Evolutionary conservation across 2,329 filamentous ascomycete genomes (phyloP), one percentile per base, ranked within the genome.

Genomic region (Biscogniauxia mediterranea): DNA sequence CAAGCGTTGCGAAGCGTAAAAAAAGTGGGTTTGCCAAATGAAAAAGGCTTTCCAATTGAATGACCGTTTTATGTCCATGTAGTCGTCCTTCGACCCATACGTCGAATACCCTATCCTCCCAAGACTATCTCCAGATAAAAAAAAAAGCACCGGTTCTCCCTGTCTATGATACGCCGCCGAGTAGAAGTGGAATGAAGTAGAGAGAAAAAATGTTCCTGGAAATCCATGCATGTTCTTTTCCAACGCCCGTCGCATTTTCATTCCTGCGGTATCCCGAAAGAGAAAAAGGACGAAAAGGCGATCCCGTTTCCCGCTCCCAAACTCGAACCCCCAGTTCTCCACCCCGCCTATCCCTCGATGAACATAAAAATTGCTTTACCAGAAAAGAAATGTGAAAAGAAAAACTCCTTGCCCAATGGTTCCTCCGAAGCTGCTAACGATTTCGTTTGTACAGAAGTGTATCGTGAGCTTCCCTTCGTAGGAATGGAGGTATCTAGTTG

Each of bases 361-460:
- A 15, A 23, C 17, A 17, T 21, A 7, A 46, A n/a, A 19, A 54
- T 4, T 32, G 15, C 13, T 55, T 55, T 9, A 13, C 21, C n/a
- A 21, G 19, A 26, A 19, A 46, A 32, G 2, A 32, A 32, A 32
- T 2, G 7, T 2, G 11, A 8, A 11, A 19, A 26, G 26, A 54
- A 32, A 59, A 59, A 52, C 55, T 58, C 61, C 59, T 59, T 65
- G 17, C 26, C 55, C 49, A 23, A 57, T 52, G 38, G 38, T 56
- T 21, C n/a, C 54, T 50, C 38, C 17, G 54, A 50, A 56, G 46
- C 20, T 23, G 19, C 25, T 21, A 23, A 28, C 46, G 42, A 56
- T 49, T 51, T 63, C 57, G 54, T 62, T 63, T 66, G 58, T 68
- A 67, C 66, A 68, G 64, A 65, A 65, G 65, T 68, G 17, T 46